phyloP scores from a whole-genome alignment of 148 eudicot species.

The Cornus kousa region DNA sequence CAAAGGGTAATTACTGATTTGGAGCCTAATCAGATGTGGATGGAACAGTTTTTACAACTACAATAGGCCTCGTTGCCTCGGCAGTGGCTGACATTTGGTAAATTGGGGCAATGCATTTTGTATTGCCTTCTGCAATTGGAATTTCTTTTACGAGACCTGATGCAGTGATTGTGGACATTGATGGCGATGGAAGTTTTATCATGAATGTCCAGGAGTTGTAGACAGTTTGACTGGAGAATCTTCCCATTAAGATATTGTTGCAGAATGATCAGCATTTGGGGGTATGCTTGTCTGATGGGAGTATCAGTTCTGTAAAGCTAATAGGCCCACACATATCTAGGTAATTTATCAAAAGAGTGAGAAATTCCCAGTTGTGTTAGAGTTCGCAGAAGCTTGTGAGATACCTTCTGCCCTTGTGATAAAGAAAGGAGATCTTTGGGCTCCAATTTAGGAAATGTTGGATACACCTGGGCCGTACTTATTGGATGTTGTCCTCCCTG shows the following conservation, averaged over 20 bases:
- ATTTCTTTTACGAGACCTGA: conserved; percentile 35
- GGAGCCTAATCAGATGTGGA: conserved; percentile 87
- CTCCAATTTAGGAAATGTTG: no score
- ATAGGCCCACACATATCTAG: no score
- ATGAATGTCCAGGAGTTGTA: conserved; percentile 95
- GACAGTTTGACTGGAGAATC: conserved; percentile 62
- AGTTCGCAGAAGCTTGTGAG: no score
- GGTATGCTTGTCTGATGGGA: conserved; percentile 92
- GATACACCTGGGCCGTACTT: no score
- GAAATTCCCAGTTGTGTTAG: no score
- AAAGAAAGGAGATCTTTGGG: no score
- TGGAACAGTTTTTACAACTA: conserved; percentile 77
- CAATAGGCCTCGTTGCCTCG: conserved; percentile 72
- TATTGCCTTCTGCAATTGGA: no score
- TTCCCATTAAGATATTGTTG: conserved; percentile 77
- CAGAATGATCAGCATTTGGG: conserved; percentile 82
- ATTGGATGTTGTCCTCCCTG: no score
- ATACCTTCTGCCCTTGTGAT: no score
- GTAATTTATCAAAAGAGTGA: no score
- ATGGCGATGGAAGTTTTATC: conserved; percentile 83
- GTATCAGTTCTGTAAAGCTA: no score
- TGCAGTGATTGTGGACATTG: conserved; percentile 77
- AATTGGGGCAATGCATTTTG: no score
- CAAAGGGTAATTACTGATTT: conserved; percentile 75
- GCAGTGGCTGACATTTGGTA: conserved; percentile 17